Conservation (phyloP, 2,329 filamentous ascomycete genomes). For the Aplosporella prunicola region DNA sequence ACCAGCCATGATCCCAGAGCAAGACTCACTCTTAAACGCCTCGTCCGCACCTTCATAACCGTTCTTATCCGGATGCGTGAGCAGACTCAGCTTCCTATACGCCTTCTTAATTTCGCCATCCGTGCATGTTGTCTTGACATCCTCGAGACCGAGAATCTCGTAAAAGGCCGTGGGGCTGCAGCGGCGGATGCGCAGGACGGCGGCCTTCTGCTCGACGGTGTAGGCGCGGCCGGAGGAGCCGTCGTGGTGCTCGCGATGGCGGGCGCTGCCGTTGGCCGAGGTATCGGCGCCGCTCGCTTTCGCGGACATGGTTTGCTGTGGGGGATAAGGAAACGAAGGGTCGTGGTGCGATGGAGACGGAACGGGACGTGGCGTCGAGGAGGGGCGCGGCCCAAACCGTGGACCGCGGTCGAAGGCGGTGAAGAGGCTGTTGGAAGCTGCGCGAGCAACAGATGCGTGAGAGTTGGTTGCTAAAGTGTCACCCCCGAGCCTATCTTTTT, state of each 20-base stretch:
- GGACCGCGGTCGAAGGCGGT: no score
- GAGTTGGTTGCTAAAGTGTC: no score
- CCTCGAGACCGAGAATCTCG: slow-evolving; percentile 74
- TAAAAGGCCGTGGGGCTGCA: slow-evolving; percentile 87
- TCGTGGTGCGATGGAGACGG: not conserved
- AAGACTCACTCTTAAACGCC: slow-evolving; percentile 74
- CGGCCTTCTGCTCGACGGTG: slow-evolving; percentile 83
- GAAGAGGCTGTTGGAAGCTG: no score
- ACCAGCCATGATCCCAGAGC: no score
- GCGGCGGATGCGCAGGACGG: slow-evolving; percentile 77
- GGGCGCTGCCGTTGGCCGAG: slow-evolving; percentile 29
- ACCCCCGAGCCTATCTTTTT: no score
- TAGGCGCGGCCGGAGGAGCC: slow-evolving; percentile 67
- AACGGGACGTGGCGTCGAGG: slow-evolving; percentile 3
- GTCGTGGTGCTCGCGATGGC: slow-evolving; percentile 59
- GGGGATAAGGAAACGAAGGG: slow-evolving; percentile 8
- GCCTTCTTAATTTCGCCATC: slow-evolving; percentile 95
- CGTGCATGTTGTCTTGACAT: slow-evolving; percentile 53
- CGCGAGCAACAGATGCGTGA: no score
- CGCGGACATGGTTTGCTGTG: slow-evolving; percentile 28
- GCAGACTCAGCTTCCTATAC: slow-evolving; percentile 83
- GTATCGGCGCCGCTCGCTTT: slow-evolving; percentile 36
- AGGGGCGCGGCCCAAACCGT: no score
- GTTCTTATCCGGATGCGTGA: slow-evolving; percentile 99
- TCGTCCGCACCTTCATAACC: slow-evolving; percentile 91